Evolutionary conservation across 768 basidiomycete genomes (phyloP), one percentile per base, ranked within the genome.

Genomic region (Rhodotorula toruloides): DNA sequence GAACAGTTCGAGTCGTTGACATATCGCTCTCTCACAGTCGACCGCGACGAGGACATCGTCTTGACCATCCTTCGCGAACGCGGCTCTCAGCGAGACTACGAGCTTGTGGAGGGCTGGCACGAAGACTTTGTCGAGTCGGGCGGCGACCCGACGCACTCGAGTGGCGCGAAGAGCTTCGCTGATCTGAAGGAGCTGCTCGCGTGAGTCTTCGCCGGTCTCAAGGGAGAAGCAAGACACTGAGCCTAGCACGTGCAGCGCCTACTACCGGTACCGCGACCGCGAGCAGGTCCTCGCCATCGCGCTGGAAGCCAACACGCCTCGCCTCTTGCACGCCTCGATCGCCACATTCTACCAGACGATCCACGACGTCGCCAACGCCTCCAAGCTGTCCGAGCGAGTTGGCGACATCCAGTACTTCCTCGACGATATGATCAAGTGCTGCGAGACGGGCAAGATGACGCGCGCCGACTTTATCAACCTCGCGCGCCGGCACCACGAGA

Each of bases 331-430:
- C 29, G 50, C 58, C 5, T 48, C 50, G 14, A 72, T 72, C 48
- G 58, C 67, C 4, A 55, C 63, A 32, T 68, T 68, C 29, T 72
- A 72, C 65, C 44, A 53, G 29, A 54, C 71, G 44, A 68, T 72
- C 50, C 61, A 62, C 53, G 54, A 52, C 34, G 61, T 72, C 31
- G 71, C 71, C 27, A 65, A 72, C 43, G 67, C 63, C 4, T 53
- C 47, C 16, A 54, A 63, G 13, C 56, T 72, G 44, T 39, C 53
- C 9, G 67, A 54, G 13, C 60, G 71, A 25, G 59, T 72, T 4
- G 71, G 42, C 10, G 71, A 72, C 34, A 10, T 68, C 2, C 71
- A 72, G 37, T 61, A 53, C 11, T 72, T 72, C 61, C 21, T 72
- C 11, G 58, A 68, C 36, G 71, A 72, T 44, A 17, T 72, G 13